Conservation (phyloP, 176 grass and related monocot genomes). For the Aegilops tauschii region DNA sequence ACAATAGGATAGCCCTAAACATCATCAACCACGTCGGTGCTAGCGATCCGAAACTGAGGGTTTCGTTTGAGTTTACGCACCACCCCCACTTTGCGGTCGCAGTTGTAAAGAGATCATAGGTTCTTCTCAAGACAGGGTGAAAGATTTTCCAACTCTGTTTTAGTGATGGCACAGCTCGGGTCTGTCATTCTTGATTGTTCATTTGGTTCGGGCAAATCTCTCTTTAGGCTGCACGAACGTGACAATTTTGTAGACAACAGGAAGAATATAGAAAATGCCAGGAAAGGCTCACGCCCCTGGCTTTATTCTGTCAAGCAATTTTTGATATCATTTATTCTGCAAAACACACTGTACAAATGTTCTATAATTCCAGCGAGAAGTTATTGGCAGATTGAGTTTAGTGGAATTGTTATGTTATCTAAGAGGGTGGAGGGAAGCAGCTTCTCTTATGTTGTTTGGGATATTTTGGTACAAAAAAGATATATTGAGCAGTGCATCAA, state of each 20-base stretch:
- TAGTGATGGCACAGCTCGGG: background rate
- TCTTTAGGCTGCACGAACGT: constrained; percentile 20
- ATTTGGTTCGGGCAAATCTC: constrained; percentile 19
- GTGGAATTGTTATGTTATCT: background rate
- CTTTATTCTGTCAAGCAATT: constrained; percentile 14
- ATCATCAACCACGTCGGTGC: constrained; percentile 78
- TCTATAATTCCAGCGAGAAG: background rate
- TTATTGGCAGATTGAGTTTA: background rate
- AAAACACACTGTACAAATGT: constrained; percentile 10
- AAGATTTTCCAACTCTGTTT: background rate
- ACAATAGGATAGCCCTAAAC: constrained; percentile 85
- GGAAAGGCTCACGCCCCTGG: background rate
- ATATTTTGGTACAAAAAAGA: background rate
- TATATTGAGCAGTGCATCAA: no score
- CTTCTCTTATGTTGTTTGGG: background rate
- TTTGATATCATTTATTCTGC: constrained; percentile 8
- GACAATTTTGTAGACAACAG: constrained; percentile 47
- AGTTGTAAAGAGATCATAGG: constrained; percentile 85
- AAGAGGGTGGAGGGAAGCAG: background rate
- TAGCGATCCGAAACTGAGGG: constrained; percentile 52
- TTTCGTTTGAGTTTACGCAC: constrained; percentile 85
- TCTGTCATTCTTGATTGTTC: background rate
- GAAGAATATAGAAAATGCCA: background rate
- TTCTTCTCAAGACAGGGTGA: background rate
- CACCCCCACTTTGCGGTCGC: constrained; percentile 90